Evolutionary conservation across 305 asterid genomes (phyloP).

Genomic region (Fraxinus xanthoxyloides): DNA sequence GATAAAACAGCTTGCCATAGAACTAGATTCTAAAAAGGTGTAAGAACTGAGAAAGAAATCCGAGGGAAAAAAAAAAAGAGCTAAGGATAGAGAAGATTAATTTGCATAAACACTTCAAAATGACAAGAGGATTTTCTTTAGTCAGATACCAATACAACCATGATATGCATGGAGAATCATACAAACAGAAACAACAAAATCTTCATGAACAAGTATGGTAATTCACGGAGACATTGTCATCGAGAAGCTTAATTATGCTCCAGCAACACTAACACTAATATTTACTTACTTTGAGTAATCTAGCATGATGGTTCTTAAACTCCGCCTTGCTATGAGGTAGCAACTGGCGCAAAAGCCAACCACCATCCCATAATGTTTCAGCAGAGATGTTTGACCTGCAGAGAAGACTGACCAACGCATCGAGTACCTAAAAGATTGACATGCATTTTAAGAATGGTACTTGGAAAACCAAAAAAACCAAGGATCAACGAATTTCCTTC

Average conservation of each 20-base stretch:
- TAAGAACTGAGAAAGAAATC: conserved; percentile 10
- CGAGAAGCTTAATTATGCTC: not conserved
- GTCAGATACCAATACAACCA: conserved; percentile 14
- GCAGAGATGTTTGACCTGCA: conserved; percentile 86
- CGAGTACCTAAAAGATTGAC: conserved; percentile 70
- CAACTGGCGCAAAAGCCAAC: conserved; percentile 98
- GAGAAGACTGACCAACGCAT: conserved; percentile 88
- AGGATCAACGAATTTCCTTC: not conserved
- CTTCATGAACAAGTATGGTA: conserved; percentile 2
- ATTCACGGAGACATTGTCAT: not conserved
- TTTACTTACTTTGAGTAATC: conserved; percentile 64
- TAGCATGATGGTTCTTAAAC: conserved; percentile 65
- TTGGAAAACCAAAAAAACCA: conserved; percentile 12
- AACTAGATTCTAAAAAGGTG: conserved; percentile 13
- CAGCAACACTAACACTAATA: not conserved
- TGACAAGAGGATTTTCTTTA: conserved; percentile 11
- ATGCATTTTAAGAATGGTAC: conserved; percentile 15
- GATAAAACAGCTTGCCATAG: conserved; percentile 5
- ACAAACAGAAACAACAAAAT: conserved; percentile 10
- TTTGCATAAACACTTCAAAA: not conserved
- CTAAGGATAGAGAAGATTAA: not conserved
- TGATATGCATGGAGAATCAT: not conserved
- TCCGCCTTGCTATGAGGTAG: conserved; percentile 81
- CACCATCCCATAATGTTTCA: conserved; percentile 97
- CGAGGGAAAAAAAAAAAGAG: not conserved